phyloP scores from a whole-genome alignment of 164 flowering plant genomes.

The Vitis vinifera region DNA sequence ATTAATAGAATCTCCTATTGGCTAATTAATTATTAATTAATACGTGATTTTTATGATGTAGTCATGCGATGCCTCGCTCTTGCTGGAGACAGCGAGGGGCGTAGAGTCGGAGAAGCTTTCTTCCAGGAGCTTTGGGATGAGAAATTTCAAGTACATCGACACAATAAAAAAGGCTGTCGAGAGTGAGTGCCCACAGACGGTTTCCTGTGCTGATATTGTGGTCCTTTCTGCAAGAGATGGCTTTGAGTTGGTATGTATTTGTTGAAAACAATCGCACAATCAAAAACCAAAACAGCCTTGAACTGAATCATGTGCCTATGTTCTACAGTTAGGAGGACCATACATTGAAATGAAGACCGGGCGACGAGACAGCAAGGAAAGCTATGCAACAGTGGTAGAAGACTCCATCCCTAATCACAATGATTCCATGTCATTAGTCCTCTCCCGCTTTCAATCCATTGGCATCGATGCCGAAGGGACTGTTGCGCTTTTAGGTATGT shows the following conservation, averaged over 20 bases:
- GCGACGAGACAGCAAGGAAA: constrained; percentile 59
- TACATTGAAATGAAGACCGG: constrained; percentile 69
- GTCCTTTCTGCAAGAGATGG: constrained; percentile 92
- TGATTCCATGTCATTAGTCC: constrained; percentile 47
- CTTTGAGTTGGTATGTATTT: constrained; percentile 43
- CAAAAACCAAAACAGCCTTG: background rate
- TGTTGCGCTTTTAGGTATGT: constrained; percentile 73
- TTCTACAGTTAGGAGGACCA: constrained; percentile 74
- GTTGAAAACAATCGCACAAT: background rate
- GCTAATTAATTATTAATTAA: too few relatives aligned
- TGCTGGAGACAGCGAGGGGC: constrained; percentile 43
- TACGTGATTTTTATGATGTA: constrained; percentile 9
- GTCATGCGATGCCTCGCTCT: constrained; percentile 88
- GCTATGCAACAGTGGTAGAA: constrained; percentile 41
- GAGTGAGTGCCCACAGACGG: constrained; percentile 66
- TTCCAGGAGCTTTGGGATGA: constrained; percentile 76
- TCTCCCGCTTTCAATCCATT: constrained; percentile 62
- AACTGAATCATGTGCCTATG: background rate
- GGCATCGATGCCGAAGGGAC: constrained; percentile 72
- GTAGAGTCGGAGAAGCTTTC: constrained; percentile 59
- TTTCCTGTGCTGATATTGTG: constrained; percentile 89
- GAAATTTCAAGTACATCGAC: constrained; percentile 70
- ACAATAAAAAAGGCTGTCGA: constrained; percentile 76
- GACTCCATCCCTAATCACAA: constrained; percentile 71
- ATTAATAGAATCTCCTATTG: too few relatives aligned